Conservation (phyloP, 139 green algal genomes). For the Pleodorina starrii region DNA sequence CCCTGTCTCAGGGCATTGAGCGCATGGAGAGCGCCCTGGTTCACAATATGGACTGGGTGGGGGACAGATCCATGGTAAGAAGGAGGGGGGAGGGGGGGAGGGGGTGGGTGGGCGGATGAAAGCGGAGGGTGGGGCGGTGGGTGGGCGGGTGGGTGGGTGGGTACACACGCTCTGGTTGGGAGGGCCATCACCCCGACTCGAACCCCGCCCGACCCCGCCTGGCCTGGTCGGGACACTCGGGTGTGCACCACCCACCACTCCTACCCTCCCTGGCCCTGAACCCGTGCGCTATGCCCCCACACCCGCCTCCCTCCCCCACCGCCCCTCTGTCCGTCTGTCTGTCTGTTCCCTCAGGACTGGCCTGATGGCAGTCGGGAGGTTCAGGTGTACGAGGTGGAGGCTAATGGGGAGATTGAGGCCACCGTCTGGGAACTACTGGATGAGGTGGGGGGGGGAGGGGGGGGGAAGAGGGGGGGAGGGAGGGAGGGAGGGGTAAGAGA, state of each 20-base stretch:
- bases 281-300: too few species aligned
- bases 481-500: not conserved
- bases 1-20: not conserved
- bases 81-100: not conserved
- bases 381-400: constrained; percentile 49
- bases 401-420: constrained; percentile 29
- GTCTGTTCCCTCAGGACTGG: constrained; percentile 50
- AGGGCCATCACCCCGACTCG: too few species aligned
- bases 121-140: too few species aligned
- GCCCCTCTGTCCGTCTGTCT: too few species aligned
- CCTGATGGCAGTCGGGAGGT: constrained; percentile 40
- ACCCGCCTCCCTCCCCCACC: too few species aligned
- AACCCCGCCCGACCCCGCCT: too few species aligned
- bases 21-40: not conserved
- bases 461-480: not conserved
- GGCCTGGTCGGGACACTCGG: too few species aligned
- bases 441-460: not conserved
- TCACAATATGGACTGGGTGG: constrained; percentile 37
- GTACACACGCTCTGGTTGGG: too few species aligned
- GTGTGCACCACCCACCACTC: too few species aligned
- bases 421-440: constrained; percentile 45
- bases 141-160: too few species aligned
- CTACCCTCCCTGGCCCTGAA: too few species aligned
- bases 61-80: constrained; percentile 36
- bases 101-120: too few species aligned